phyloP scores from a whole-genome alignment of 768 basidiomycete species.

The Clavulina sp. region DNA sequence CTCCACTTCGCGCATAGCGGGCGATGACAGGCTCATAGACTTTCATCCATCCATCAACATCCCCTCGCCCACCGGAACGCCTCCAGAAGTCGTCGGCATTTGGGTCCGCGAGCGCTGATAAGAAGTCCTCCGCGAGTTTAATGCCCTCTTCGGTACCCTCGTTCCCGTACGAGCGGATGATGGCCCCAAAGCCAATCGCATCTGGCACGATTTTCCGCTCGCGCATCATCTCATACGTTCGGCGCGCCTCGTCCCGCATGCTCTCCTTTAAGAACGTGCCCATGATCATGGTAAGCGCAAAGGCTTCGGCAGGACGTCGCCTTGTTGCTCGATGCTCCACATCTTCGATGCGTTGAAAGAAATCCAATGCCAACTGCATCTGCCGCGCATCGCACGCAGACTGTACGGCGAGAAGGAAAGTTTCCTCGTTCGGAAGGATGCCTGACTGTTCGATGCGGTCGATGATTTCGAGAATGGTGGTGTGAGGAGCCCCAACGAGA shows the following conservation, averaged over 20 bases:
- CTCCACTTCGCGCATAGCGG: slow-evolving; percentile 27
- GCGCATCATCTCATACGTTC: slow-evolving; percentile 55
- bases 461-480: slow-evolving; percentile 44
- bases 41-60: slow-evolving; percentile 18
- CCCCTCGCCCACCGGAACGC: not conserved
- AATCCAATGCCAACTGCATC: slow-evolving; percentile 44
- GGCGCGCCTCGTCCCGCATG: slow-evolving; percentile 37
- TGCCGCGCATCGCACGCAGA: slow-evolving; percentile 58
- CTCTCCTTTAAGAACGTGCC: slow-evolving; percentile 45
- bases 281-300: slow-evolving; percentile 59
- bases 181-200: slow-evolving; percentile 46
- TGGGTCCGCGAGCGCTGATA: slow-evolving; percentile 30
- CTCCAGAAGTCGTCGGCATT: slow-evolving; percentile 23
- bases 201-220: slow-evolving; percentile 45
- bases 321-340: slow-evolving; percentile 6
- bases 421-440: slow-evolving; percentile 39
- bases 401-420: slow-evolving; percentile 61
- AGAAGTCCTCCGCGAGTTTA: slow-evolving; percentile 45
- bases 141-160: slow-evolving; percentile 34
- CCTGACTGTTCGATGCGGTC: slow-evolving; percentile 28
- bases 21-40: slow-evolving; percentile 44
- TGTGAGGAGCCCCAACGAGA: slow-evolving; percentile 59
- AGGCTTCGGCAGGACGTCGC: slow-evolving; percentile 9
- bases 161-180: slow-evolving; percentile 44
- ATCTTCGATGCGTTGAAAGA: too few relatives aligned